These are phyloP conservation scores for Elaeagnus macrophylla DNA, from an alignment of 306 rosid species.

Conservation along the genomic window DNA sequence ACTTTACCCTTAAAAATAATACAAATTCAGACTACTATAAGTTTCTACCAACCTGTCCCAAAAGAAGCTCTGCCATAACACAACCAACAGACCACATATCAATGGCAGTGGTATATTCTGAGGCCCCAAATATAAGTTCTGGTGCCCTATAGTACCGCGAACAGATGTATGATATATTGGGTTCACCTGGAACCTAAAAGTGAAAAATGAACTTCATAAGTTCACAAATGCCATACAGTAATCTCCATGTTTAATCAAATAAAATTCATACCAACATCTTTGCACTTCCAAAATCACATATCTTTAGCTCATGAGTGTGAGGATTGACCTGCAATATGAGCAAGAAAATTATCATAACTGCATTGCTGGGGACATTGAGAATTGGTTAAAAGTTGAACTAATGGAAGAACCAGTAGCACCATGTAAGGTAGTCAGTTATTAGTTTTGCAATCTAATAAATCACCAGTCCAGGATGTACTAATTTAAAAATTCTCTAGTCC, in stretches of 20 bases:
- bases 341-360: slow-evolving; percentile 14
- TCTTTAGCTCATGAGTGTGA: slow-evolving; percentile 77
- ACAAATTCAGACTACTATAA: neutral
- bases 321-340: slow-evolving; percentile 56
- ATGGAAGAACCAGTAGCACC: too few species aligned
- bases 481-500: too few species aligned
- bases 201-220: slow-evolving; percentile 16
- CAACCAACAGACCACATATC: slow-evolving; percentile 99
- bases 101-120: slow-evolving; percentile 90
- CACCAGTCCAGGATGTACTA: too few species aligned
- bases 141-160: slow-evolving; percentile 95
- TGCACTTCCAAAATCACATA: slow-evolving; percentile 94
- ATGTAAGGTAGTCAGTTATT: too few species aligned
- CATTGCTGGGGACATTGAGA: neutral
- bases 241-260: slow-evolving; percentile 4
- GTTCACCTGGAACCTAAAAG: slow-evolving; percentile 82
- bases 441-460: too few species aligned
- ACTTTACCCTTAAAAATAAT: too few species aligned
- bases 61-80: slow-evolving; percentile 85
- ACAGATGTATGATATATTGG: slow-evolving; percentile 92
- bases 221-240: neutral
- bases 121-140: slow-evolving; percentile 93
- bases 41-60: slow-evolving; percentile 61
- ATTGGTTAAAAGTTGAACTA: neutral
- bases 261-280: slow-evolving; percentile 65